Base-by-base conservation (phyloP, 2,329 filamentous ascomycete genomes). In the Aureobasidium sp. region DNA sequence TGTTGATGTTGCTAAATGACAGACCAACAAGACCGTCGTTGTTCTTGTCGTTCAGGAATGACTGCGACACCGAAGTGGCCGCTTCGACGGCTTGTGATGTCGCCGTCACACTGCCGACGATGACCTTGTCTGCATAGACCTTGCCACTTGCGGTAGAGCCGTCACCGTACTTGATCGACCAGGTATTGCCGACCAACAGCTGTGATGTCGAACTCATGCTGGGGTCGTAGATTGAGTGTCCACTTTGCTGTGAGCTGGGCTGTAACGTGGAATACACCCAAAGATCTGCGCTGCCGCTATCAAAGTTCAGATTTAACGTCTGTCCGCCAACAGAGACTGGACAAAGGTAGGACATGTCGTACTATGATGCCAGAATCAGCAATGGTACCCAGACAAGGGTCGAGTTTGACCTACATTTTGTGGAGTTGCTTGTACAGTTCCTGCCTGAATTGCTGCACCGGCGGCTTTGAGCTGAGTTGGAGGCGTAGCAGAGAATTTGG, bases 201-300 rank as follows among this genome's bases (percentile, higher is more conserved):
- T 77, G 79, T 51, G 75, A 75, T 1, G 77, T 79, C 7, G 62
- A 71, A 29, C 79, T 78, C 3, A 73, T 62, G 41, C 71, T 67
- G 4, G 83, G 82, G 45, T 78, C 76, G 74, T 90, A 90, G 67
- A 84, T 71, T 42, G 74, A 70, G 67, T 88, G 86, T 5, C 82
- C 84, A 8, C 71, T 70, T 31, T 80, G 78, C 55, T 84, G 73
- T 17, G 74, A 73, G 5, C 74, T 67, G 5, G 82, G 71, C 15
- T 86, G 82, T 27, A 85, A 77, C 20, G 78, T 78, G 0, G 86
- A 88, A 73, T 87, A 88, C 44, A 84, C 87, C 82, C 82, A 94
- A 53, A 89, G 81, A 74, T 88, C 86, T 45, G 85, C 79, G 65
- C 79, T 87, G 65, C 79, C 87, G 15, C 88, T 91, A 67, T 91